Base-by-base conservation (phyloP, 176 grass and related monocot genomes). In the Carex parvula region DNA sequence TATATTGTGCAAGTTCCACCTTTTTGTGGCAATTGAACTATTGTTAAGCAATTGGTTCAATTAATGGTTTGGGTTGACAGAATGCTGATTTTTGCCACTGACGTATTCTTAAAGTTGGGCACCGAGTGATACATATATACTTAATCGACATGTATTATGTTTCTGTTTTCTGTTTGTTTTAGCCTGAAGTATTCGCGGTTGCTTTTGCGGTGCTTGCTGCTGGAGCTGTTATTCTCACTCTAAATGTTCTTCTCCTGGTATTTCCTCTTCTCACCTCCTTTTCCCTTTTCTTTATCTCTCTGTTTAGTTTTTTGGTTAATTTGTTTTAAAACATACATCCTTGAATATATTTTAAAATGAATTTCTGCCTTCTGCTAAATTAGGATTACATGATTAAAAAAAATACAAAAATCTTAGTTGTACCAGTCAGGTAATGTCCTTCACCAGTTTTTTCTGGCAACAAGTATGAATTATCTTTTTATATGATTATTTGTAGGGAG, bases 121-220 rank as follows among this genome's bases (percentile, higher is more conserved):
- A 64, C 3, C 26, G 53, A 20, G 17, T 41, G 2, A 8, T 13
- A 75, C 20, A 6, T 24, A 75, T 75, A 53, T 15, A 15, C 71
- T 33, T 57, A 52, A 78, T 7, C 8, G 37, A 39, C 37, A 30
- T 32, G 5, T 17, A 87, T 83, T 84, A 18, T 17, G 0, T 66
- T 24, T 81, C 4, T 32, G 9, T 35, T 68, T 52, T 3, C 87
- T 44, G 78, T 88, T 29, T 87, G 52, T 86, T 84, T 92, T 86
- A 99, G 97, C 96, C 97, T 64, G 90, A 99, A 91, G 97, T 99
- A 85, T 99, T 99, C 89, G 93, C 93, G 65, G 96, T 99, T 82
- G 96, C 96, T 52, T 99, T 99, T 14, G 97, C 93, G 80, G 91
- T 99, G 64, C 93, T 99, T 60, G 93, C 93, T 50, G 93, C 97